A percentile compares a stretch with the other conserved stretches of the same genome.
Evolutionary conservation across 202 grass and related monocot genomes (phyloP).

Genomic region (Panicum virgatum): DNA sequence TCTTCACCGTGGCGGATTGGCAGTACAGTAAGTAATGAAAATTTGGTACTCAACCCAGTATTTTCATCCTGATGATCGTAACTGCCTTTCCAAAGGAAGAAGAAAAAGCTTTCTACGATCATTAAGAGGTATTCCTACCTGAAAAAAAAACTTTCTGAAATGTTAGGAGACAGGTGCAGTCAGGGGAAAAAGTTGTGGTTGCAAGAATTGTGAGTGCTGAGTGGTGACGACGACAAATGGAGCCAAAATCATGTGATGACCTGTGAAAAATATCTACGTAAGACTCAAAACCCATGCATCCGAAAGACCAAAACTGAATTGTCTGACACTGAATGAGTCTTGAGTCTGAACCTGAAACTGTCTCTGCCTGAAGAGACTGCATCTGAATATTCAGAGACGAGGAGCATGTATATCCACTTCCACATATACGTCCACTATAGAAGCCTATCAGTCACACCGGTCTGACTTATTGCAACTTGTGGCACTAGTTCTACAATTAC

Average conservation of each 20-base stretch:
- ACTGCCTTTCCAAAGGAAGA: background rate
- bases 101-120: background rate
- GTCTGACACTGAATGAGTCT: background rate
- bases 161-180: background rate
- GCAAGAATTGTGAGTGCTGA: background rate
- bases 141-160: background rate
- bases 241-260: background rate
- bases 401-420: too few relatives aligned
- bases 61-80: background rate
- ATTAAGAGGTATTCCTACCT: background rate
- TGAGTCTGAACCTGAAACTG: background rate
- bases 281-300: background rate
- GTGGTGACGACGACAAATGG: background rate
- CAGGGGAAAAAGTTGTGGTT: background rate
- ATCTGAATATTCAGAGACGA: background rate
- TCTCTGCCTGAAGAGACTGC: background rate
- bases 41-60: background rate
- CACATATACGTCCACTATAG: background rate
- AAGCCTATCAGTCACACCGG: background rate
- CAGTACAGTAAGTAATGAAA: background rate
- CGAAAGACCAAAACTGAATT: background rate
- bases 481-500: constrained; percentile 11
- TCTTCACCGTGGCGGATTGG: background rate
- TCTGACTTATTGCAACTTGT: background rate
- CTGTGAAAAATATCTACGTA: background rate